A percentile compares a stretch with the other conserved stretches of the same genome.
phyloP scores from a whole-genome alignment of 495 filamentous ascomycete genomes.

The Penicilliopsis zonata region DNA sequence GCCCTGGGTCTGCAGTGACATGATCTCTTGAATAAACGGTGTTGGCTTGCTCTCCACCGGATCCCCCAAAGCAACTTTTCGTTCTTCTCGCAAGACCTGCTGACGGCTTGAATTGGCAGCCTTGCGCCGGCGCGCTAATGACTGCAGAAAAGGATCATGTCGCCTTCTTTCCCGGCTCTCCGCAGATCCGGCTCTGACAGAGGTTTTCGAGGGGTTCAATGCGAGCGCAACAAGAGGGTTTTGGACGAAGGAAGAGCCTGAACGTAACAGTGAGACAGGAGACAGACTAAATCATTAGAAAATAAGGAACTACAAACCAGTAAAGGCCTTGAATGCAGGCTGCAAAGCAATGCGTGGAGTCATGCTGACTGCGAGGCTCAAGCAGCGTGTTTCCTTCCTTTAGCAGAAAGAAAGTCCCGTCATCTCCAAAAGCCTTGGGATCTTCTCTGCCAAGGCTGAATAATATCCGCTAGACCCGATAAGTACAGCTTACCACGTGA shows the following conservation, averaged over 20 bases:
- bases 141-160: constrained; percentile 33
- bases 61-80: constrained; percentile 52
- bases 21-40: constrained; percentile 74
- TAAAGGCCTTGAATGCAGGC: constrained; percentile 49
- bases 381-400: constrained; percentile 1
- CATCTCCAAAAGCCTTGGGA: neutral
- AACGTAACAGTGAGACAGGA: neutral
- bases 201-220: constrained; percentile 18
- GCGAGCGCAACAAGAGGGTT: constrained; percentile 17
- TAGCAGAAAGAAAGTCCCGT: constrained; percentile 8
- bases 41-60: constrained; percentile 68
- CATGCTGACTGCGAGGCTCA: constrained; percentile 36
- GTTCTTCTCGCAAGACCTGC: constrained; percentile 47
- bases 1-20: constrained; percentile 30
- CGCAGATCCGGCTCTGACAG: constrained; percentile 25
- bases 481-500: constrained; percentile 2
- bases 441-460: constrained; percentile 19
- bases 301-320: constrained; percentile 34
- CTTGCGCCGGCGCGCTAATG: constrained; percentile 67
- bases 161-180: constrained; percentile 22
- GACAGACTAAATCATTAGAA: neutral
- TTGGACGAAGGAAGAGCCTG: constrained; percentile 22
- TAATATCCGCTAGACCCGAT: constrained; percentile 16
- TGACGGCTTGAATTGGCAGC: constrained; percentile 66
- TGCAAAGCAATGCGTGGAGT: constrained; percentile 59